Evolutionary conservation across 2,329 filamentous ascomycete genomes (phyloP).

Genomic region (Colletotrichum acutatum): DNA sequence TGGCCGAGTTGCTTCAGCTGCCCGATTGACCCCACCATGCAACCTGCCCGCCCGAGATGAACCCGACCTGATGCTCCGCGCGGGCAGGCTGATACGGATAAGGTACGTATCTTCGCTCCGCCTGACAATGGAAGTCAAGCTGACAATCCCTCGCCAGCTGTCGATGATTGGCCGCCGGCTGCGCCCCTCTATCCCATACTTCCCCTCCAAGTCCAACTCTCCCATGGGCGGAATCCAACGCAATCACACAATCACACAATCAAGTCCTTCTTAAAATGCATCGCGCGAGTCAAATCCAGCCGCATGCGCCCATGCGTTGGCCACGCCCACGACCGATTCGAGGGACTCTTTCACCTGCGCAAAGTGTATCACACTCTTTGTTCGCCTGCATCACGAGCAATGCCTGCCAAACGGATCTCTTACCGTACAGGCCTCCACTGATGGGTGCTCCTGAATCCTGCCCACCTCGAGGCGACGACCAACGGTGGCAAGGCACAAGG

Average conservation of each 20-base stretch:
- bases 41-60: background rate
- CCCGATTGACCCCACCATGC: background rate
- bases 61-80: background rate
- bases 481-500: background rate
- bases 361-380: slow-evolving; percentile 17
- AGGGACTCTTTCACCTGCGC: slow-evolving; percentile 20
- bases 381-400: background rate
- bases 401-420: slow-evolving; percentile 9
- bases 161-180: background rate
- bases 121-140: background rate
- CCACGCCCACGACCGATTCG: slow-evolving; percentile 20
- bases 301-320: slow-evolving; percentile 27
- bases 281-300: slow-evolving; percentile 19
- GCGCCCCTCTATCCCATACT: background rate
- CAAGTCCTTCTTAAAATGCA: background rate
- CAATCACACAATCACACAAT: background rate
- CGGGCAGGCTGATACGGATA: background rate
- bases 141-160: slow-evolving; percentile 2
- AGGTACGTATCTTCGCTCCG: slow-evolving; percentile 1
- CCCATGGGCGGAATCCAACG: background rate
- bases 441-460: background rate
- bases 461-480: background rate
- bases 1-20: slow-evolving; percentile 19
- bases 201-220: background rate
- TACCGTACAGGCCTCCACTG: slow-evolving; percentile 4